These are phyloP conservation scores for Scopulariopsis brevicaulis DNA, from an alignment of 2,329 filamentous ascomycete species.

Conservation along the genomic window DNA sequence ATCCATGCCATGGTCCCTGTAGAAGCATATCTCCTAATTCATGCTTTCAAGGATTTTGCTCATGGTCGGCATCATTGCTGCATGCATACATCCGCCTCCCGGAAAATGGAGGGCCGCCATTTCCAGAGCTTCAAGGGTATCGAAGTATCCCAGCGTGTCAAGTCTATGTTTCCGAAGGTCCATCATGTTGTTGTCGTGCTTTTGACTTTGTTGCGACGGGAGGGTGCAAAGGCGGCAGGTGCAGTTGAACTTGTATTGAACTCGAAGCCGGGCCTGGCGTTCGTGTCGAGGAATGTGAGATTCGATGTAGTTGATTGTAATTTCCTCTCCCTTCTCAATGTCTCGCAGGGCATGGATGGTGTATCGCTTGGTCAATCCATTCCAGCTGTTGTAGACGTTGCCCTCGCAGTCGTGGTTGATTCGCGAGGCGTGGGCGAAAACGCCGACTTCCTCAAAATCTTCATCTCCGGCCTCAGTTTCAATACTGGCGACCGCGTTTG, in stretches of 20 bases:
- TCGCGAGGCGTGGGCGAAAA: constrained; percentile 12
- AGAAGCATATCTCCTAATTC: not conserved
- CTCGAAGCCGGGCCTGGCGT: not conserved
- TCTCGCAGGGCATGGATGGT: constrained; percentile 13
- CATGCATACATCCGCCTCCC: not conserved
- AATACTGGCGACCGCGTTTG: too few species aligned
- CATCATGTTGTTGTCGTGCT: not conserved
- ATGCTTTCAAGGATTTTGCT: not conserved
- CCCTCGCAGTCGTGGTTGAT: constrained; percentile 17
- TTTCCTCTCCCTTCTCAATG: constrained; percentile 13
- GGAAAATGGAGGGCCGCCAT: not conserved
- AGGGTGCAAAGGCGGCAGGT: not conserved
- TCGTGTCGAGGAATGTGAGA: not conserved
- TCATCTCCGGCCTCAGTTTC: too few species aligned
- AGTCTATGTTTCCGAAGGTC: not conserved
- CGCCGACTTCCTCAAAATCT: constrained; percentile 3
- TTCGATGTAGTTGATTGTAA: constrained; percentile 11
- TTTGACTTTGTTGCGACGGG: not conserved
- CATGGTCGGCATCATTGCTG: not conserved
- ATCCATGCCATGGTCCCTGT: not conserved
- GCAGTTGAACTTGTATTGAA: not conserved
- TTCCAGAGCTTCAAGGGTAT: not conserved
- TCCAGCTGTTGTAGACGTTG: constrained; percentile 15
- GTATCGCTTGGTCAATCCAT: constrained; percentile 7
- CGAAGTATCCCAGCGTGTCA: not conserved